Base-by-base conservation (phyloP, 768 basidiomycete genomes). In the Panaeolus papilionaceus region DNA sequence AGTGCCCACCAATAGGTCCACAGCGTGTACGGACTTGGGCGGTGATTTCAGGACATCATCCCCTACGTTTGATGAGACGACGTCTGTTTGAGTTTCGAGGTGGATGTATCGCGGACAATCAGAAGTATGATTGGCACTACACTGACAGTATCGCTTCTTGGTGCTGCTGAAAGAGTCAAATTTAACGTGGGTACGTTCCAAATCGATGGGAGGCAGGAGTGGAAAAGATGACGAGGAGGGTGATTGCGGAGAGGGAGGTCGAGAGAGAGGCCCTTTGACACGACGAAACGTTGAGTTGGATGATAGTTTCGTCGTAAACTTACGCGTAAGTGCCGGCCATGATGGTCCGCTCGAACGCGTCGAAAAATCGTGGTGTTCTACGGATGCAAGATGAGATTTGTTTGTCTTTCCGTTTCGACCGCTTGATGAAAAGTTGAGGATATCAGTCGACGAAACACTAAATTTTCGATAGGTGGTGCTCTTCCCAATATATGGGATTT, bases 171-270 rank as follows among this genome's bases (percentile, higher is more conserved):
- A 28, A 20, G 64, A 68, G 40, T 71, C 68, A 26, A 68, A 62
- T 51, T 68, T 69, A 45, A 58, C 67, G 14, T 71, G 69, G 39
- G 68, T 70, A 39, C 66, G 71, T 61, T 69, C 66, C 20, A 73
- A 37, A 42, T 73, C 72, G 37, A 71, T 67, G 28, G 72, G 71
- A n/a, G 73, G 73, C 47, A 74, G 66, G 51, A 74, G 63, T 28
- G 67, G 70, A 61, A 67, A 72, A 58, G 71, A 68, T 26, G 72
- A 68, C 40, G 68, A 62, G 33, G 69, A 58, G 5, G 72, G 69
- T 23, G 69, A 68, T 18, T 51, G 62, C 42, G 68, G 67, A 26
- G 67, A 64, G 12, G 65, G 45, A 6, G 70, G 38, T 61, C 63
- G 33, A 63, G 68, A 47, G 61, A 49, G 28, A 64, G 47, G 23